Conservation (phyloP, 2,329 filamentous ascomycete species). For the Trichothecium sympodiale region DNA sequence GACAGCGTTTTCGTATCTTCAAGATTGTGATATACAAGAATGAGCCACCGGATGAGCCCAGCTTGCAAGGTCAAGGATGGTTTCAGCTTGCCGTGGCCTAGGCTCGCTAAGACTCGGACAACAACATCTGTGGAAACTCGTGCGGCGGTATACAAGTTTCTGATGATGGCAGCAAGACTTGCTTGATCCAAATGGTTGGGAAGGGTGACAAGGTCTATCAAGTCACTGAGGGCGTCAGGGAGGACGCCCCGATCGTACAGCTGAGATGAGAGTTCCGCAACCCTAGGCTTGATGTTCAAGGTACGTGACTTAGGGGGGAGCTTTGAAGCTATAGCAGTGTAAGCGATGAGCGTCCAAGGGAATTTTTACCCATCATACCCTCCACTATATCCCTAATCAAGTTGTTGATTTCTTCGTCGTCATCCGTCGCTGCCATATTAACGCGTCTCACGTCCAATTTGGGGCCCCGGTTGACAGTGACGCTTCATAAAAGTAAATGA, state of each 20-base stretch:
- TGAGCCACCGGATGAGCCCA: slow-evolving; percentile 65
- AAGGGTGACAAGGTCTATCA: slow-evolving; percentile 56
- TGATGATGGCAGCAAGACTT: slow-evolving; percentile 56
- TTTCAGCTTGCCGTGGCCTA: slow-evolving; percentile 71
- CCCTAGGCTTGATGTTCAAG: slow-evolving; percentile 48
- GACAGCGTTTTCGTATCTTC: slow-evolving; percentile 53
- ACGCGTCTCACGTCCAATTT: slow-evolving; percentile 4
- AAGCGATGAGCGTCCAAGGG: too few species aligned
- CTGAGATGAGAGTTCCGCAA: slow-evolving; percentile 51
- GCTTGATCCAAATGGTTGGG: slow-evolving; percentile 66
- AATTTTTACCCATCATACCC: too few species aligned
- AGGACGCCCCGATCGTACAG: slow-evolving; percentile 60
- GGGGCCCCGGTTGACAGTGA: too few species aligned
- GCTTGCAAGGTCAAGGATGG: slow-evolving; percentile 61
- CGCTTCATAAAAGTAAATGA: too few species aligned
- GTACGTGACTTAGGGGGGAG: slow-evolving; percentile 55
- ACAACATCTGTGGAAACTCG: slow-evolving; percentile 49
- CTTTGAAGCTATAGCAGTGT: slow-evolving; percentile 27
- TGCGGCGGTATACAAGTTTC: slow-evolving; percentile 64
- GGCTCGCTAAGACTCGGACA: slow-evolving; percentile 55
- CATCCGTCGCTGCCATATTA: slow-evolving; percentile 14
- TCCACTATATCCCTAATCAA: slow-evolving; percentile 25
- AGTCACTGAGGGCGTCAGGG: slow-evolving; percentile 43
- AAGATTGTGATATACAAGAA: slow-evolving; percentile 63
- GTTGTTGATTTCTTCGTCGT: slow-evolving; percentile 20